These are phyloP conservation scores for Taiozyma onychis DNA, from an alignment of 1,139 yeast genomes.

Conservation along the genomic window DNA sequence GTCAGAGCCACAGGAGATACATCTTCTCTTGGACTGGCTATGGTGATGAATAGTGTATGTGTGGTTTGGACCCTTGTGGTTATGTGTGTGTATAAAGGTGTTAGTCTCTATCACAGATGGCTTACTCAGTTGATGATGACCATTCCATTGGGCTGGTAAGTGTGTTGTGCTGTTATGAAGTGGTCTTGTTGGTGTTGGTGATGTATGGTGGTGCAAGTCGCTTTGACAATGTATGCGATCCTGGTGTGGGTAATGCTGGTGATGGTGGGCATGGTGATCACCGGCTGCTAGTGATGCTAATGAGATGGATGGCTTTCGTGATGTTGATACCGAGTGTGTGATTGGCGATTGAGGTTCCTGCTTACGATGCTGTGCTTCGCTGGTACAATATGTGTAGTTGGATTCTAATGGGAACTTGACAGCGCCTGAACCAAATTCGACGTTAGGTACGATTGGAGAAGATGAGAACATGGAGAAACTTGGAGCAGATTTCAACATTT, in stretches of 20 bases:
- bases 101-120: conserved; percentile 15
- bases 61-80: conserved; percentile 23
- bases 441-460: conserved; percentile 6
- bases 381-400: neutral
- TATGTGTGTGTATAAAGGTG: conserved; percentile 22
- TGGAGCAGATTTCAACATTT: neutral
- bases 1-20: conserved; percentile 87
- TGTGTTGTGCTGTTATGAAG: neutral
- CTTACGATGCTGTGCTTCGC: neutral
- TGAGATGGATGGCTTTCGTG: neutral
- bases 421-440: neutral
- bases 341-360: conserved; percentile 4
- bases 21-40: conserved; percentile 41
- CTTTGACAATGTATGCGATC: neutral
- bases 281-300: neutral
- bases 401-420: conserved; percentile 1
- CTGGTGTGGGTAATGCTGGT: neutral
- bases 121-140: conserved; percentile 12
- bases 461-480: neutral
- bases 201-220: neutral
- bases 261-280: neutral
- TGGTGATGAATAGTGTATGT: conserved; percentile 25
- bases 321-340: neutral
- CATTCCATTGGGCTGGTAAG: conserved; percentile 10
- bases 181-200: neutral